phyloP scores from a whole-genome alignment of 2,329 filamentous ascomycete species.

The Claviceps lovelessii region DNA sequence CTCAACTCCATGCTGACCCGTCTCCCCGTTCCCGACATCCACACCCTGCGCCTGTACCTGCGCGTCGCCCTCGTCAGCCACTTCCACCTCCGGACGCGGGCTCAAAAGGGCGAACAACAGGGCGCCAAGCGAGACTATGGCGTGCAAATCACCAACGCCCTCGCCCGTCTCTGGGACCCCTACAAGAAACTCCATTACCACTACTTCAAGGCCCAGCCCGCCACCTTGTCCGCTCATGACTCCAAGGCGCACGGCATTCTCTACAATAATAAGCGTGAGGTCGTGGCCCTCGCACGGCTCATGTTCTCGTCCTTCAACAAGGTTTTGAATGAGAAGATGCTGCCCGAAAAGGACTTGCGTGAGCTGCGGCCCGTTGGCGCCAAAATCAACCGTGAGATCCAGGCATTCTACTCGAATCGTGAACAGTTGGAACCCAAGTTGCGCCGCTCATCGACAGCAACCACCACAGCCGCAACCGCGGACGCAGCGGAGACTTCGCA shows the following conservation, averaged over 20 bases:
- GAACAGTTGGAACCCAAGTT: constrained; percentile 21
- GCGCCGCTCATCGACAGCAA: constrained; percentile 3
- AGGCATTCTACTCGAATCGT: constrained; percentile 20
- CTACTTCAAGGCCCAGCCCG: constrained; percentile 15
- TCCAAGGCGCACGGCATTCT: constrained; percentile 12
- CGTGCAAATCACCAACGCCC: constrained; percentile 33
- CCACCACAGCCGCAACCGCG: not conserved
- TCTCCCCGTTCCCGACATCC: constrained; percentile 32
- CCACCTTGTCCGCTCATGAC: constrained; percentile 9
- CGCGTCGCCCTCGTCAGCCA: constrained; percentile 36
- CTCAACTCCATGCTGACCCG: constrained; percentile 45
- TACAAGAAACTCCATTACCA: constrained; percentile 26
- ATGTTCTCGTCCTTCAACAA: constrained; percentile 33
- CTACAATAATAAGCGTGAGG: constrained; percentile 25
- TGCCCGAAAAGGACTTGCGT: constrained; percentile 19
- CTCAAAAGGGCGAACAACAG: constrained; percentile 16
- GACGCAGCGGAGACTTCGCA: not conserved
- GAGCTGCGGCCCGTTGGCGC: constrained; percentile 19
- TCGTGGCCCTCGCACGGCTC: constrained; percentile 29
- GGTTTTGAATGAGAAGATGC: constrained; percentile 26
- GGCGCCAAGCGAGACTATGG: constrained; percentile 31
- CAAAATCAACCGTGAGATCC: constrained; percentile 24
- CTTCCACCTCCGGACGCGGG: constrained; percentile 22
- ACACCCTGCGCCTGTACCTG: constrained; percentile 40
- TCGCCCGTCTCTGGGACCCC: constrained; percentile 36